phyloP scores from a whole-genome alignment of 2,329 filamentous ascomycete genomes.

The Cryphonectria radicalis region DNA sequence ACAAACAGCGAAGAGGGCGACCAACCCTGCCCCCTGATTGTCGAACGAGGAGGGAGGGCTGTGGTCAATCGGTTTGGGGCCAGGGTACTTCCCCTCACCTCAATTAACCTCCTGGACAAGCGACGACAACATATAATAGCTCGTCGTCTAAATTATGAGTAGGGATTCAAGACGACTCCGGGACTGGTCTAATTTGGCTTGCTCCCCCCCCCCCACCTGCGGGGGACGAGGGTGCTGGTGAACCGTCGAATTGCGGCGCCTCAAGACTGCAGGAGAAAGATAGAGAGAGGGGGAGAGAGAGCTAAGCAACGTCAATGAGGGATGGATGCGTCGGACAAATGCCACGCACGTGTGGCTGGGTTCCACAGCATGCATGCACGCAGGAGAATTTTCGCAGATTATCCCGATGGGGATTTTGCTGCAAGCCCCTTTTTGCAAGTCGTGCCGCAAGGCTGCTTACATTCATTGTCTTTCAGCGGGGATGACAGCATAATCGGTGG shows the following conservation, averaged over 20 bases:
- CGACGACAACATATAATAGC: neutral
- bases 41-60: neutral
- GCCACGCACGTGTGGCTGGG: constrained; percentile 27
- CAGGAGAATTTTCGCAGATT: constrained; percentile 3
- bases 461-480: neutral
- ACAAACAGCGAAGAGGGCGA: neutral
- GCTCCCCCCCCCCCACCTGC: neutral
- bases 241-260: constrained; percentile 16
- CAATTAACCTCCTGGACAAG: neutral
- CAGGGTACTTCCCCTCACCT: neutral
- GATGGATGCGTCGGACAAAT: constrained; percentile 25
- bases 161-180: neutral
- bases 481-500: neutral
- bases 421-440: constrained; percentile 1
- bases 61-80: neutral
- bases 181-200: neutral
- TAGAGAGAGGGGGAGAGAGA: neutral
- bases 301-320: constrained; percentile 14
- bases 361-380: constrained; percentile 17
- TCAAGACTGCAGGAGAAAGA: constrained; percentile 13
- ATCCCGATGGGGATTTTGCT: neutral
- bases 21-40: constrained; percentile 5
- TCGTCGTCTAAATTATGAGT: neutral
- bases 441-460: neutral
- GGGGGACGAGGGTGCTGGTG: neutral